Base-by-base conservation (phyloP, 805 yeast genomes). In the Pichia sporocuriosa region DNA sequence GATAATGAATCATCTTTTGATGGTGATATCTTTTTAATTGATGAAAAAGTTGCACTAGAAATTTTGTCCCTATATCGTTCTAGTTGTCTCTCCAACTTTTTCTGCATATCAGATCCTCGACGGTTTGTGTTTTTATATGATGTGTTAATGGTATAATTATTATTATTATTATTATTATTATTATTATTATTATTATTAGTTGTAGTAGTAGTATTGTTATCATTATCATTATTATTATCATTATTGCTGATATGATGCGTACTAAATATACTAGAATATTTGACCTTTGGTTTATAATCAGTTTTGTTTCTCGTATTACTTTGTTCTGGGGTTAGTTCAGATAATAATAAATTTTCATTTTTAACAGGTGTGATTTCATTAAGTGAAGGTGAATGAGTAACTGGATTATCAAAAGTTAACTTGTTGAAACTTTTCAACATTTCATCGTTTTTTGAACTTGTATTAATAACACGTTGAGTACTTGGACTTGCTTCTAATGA, bases 401-500 rank as follows among this genome's bases (percentile, higher is more conserved):
- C n/a, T n/a, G 36, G 38, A 33, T 30, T 29, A 22, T 34, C 35
- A 38, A 61, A 61, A 19, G 62, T 55, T 32, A 62, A 40, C 19
- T 58, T 63, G 40, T 60, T 62, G 37, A 62, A 60, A n/a, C 66
- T 54, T 49, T 59, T 53, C 37, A 66, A 47, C 43, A 61, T 53
- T 44, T 59, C 55, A 49, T 50, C 48, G 22, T 46, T 46, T 40
- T 38, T 47, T 5, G 40, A 45, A 48, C 37, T 51, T 45, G 22
- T 55, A 39, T 59, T 17, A 55, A 55, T 59, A 55, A 61, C 44
- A 49, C 52, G 32, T 51, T 53, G 37, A 27, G 44, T 43, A 9
- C 41, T 51, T 7, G 59, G 56, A 34, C 59, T 63, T 2, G 69
- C 64, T 34, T 68, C 73, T 19, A 73, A 54, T 11, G 77, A 71